These are phyloP conservation scores for Salicornia ramosissima DNA, from an alignment of 148 eudicot species.

Conservation along the genomic window DNA sequence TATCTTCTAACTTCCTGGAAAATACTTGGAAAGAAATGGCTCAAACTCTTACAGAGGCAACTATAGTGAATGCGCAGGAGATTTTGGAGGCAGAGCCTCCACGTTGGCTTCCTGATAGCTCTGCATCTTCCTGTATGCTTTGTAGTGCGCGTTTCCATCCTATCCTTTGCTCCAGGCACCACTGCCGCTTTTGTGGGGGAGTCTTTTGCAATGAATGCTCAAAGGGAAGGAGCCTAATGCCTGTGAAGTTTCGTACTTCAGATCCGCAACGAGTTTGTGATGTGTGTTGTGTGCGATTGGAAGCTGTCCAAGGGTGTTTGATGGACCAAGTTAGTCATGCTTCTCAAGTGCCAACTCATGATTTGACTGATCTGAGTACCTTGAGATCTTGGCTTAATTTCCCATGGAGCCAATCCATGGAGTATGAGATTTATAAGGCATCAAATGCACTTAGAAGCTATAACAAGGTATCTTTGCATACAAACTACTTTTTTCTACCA, in stretches of 20 bases:
- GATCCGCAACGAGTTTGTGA: slow-evolving; percentile 66
- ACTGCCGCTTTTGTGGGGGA: slow-evolving; percentile 74
- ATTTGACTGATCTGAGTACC: slow-evolving; percentile 72
- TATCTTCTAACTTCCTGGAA: slow-evolving; percentile 46
- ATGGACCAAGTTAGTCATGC: slow-evolving; percentile 76
- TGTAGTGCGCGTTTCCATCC: slow-evolving; percentile 61
- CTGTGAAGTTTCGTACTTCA: slow-evolving; percentile 45
- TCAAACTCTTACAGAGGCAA: slow-evolving; percentile 63
- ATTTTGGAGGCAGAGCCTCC: slow-evolving; percentile 60
- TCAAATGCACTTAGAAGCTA: slow-evolving; percentile 54
- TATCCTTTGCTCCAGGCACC: slow-evolving; percentile 65
- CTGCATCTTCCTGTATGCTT: slow-evolving; percentile 66
- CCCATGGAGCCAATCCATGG: slow-evolving; percentile 78
- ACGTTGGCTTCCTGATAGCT: slow-evolving; percentile 67
- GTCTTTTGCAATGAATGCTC: slow-evolving; percentile 60
- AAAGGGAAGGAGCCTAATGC: slow-evolving; percentile 65
- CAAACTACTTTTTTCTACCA: background rate
- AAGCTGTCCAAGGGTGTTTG: slow-evolving; percentile 52
- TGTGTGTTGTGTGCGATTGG: slow-evolving; percentile 62
- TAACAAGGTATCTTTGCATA: slow-evolving; percentile 54
- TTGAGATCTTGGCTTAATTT: slow-evolving; percentile 75
- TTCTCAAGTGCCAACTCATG: slow-evolving; percentile 60
- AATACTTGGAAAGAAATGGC: slow-evolving; percentile 73
- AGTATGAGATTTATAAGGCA: slow-evolving; percentile 66
- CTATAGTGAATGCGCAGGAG: slow-evolving; percentile 39